Evolutionary conservation across 441 rosid species (phyloP).

Genomic region (Syzygium syzygioides): DNA sequence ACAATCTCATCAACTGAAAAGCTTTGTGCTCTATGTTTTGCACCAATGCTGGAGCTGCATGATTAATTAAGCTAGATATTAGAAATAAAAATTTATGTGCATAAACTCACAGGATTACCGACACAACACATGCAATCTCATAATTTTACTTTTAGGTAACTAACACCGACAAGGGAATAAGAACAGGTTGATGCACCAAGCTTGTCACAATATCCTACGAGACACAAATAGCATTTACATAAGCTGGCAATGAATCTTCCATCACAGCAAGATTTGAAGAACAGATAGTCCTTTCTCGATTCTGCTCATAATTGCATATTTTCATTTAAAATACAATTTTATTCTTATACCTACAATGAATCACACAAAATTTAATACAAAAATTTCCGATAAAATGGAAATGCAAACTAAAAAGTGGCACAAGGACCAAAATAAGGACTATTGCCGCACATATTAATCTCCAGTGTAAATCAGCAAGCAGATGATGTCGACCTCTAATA

Average conservation of each 20-base stretch:
- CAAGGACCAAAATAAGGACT: background rate
- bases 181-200: background rate
- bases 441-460: background rate
- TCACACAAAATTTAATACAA: background rate
- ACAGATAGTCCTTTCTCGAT: background rate
- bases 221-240: background rate
- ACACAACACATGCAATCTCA: background rate
- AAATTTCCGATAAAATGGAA: background rate
- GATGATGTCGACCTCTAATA: background rate
- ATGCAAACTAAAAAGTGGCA: background rate
- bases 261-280: background rate
- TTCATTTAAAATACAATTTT: background rate
- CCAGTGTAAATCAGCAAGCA: background rate
- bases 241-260: background rate
- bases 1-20: slow-evolving; percentile 25
- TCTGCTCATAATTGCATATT: background rate
- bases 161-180: background rate
- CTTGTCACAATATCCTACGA: background rate
- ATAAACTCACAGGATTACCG: background rate
- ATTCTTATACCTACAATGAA: background rate
- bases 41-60: slow-evolving; percentile 30
- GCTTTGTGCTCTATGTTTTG: slow-evolving; percentile 11
- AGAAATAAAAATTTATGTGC: background rate
- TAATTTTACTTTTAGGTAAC: background rate
- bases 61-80: background rate